phyloP scores from a whole-genome alignment of 2,329 filamentous ascomycete genomes.

The Arthroderma sp. region DNA sequence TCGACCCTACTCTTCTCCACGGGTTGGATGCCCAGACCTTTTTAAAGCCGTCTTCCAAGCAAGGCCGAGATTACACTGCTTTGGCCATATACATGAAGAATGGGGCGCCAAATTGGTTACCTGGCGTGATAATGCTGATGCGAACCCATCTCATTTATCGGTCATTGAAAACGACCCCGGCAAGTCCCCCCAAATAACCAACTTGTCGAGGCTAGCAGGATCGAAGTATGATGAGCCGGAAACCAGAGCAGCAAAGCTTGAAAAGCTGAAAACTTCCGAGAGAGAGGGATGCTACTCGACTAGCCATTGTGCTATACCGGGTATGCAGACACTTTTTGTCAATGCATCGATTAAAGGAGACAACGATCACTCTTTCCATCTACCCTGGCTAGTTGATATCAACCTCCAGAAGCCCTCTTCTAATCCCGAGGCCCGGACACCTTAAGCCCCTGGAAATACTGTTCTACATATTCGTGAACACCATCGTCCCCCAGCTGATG shows the following conservation, averaged over 20 bases:
- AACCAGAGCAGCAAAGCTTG: background rate
- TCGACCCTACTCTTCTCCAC: constrained; percentile 13
- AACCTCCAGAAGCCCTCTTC: background rate
- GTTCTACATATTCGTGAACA: no score
- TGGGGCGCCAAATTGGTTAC: constrained; percentile 46
- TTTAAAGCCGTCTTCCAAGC: constrained; percentile 23
- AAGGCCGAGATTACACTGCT: constrained; percentile 29
- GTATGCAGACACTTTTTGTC: background rate
- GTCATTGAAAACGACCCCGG: constrained; percentile 38
- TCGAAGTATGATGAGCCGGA: background rate
- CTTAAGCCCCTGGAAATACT: no score
- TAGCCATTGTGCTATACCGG: background rate
- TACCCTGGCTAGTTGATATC: background rate
- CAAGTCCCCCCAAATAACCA: constrained; percentile 21
- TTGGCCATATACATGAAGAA: constrained; percentile 37
- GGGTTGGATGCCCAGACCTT: background rate
- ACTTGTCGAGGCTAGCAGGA: background rate
- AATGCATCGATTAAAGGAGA: background rate
- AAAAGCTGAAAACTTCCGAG: background rate
- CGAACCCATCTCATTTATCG: constrained; percentile 35
- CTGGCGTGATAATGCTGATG: constrained; percentile 35
- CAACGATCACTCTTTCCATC: background rate
- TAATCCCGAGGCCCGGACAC: no score
- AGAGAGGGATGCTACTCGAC: background rate
- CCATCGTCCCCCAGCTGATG: no score